Evolutionary conservation across 2,329 filamentous ascomycete species (phyloP), one percentile per base, ranked within the genome.

Genomic region (Hypoxylon sp.): DNA sequence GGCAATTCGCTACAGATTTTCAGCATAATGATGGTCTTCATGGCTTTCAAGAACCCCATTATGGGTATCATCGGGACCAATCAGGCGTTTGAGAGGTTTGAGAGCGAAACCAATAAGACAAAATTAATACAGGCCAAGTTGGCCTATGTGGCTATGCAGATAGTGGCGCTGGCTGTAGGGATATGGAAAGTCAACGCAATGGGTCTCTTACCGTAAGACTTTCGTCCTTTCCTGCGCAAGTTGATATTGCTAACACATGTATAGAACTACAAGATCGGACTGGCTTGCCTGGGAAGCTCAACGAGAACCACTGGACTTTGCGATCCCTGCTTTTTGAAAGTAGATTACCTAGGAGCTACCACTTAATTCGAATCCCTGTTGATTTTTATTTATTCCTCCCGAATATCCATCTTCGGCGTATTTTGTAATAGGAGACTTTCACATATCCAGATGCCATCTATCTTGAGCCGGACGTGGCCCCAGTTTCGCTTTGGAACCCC

Each of bases 21-120:
- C 83, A 96, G 91, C 79, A 98, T 99, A 80, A 98, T 98, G 93
- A 99, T 98, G 94, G 94, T 98, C 17, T 94, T 94, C 74, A 98
- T 97, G 91, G 89, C 97, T 47, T 99, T 99, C 85, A 98, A 98
- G 84, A 96, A 92, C 70, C 95, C 95, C 8, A 85, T 99, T 64
- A 87, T 92, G 78, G 95, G 94, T 32, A 81, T 98, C 47, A 80
- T 97, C 64, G 87, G 83, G 70, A 94, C 94, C 49, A 93, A 95
- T 75, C 87, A 89, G 74, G 92, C 91, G n/a, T 98, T 99, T 77
- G 88, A 92, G 75, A 90, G 91, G 65, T 97, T 97, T 79, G 93
- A 97, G 77, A 94, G 92, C 19, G 89, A 93, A 55, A 88, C 86
- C 32, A 97, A 92, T 70, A 87, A 85, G 67, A 82, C 80, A 39